Evolutionary conservation across 78 protist genomes (phyloP).

Genomic region (Dictyostelium intermedium): DNA sequence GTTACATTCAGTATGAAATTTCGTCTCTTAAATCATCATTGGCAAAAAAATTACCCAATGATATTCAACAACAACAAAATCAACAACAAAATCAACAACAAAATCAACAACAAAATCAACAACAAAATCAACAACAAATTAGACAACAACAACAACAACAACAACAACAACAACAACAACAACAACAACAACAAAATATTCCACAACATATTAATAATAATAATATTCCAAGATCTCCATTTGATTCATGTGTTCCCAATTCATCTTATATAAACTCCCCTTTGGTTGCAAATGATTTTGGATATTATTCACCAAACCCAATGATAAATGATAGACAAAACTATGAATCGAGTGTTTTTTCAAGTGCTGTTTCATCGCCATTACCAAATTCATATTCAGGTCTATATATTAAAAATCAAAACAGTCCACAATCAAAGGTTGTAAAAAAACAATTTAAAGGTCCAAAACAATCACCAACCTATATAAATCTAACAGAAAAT

Average conservation of each 20-base stretch:
- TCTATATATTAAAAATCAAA: background rate
- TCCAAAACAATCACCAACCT: conserved; percentile 19
- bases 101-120: background rate
- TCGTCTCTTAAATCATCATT: background rate
- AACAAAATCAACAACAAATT: background rate
- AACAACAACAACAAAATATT: background rate
- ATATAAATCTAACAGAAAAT: conserved; percentile 57
- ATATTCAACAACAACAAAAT: background rate
- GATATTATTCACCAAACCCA: background rate
- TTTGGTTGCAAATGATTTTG: background rate
- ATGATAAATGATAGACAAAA: background rate
- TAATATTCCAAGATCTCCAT: background rate
- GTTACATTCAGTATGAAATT: conserved; percentile 13
- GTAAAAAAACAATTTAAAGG: background rate
- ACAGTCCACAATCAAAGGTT: background rate
- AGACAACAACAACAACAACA: background rate
- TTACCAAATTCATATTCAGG: background rate
- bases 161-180: conserved; percentile 6
- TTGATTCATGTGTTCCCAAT: background rate
- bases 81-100: background rate
- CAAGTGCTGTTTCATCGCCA: background rate
- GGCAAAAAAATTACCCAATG: background rate
- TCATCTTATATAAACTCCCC: background rate
- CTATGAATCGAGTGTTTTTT: background rate
- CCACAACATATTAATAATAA: background rate